A percentile compares a stretch with the other conserved stretches of the same genome.
These are phyloP conservation scores for Cryphonectria nitschkei DNA, from an alignment of 2,329 filamentous ascomycete species.

Conservation along the genomic window DNA sequence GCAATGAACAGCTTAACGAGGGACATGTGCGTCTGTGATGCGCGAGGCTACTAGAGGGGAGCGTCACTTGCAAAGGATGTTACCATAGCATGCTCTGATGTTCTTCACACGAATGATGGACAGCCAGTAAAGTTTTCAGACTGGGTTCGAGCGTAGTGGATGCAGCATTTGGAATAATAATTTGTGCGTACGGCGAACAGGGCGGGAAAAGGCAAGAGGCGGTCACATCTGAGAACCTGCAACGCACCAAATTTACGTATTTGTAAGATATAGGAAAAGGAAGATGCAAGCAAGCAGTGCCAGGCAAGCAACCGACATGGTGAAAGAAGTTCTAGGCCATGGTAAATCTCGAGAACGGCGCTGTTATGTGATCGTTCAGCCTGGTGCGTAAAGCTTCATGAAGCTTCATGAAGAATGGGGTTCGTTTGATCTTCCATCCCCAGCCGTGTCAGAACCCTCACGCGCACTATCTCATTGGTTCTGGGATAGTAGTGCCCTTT, in stretches of 20 bases:
- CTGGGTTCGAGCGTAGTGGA: neutral
- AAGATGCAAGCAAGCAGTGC: neutral
- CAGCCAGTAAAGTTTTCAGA: neutral
- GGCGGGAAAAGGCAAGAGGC: neutral
- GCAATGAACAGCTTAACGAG: neutral
- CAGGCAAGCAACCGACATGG: neutral
- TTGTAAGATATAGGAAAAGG: neutral
- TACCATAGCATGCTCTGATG: neutral
- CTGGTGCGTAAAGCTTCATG: neutral
- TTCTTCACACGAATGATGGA: neutral
- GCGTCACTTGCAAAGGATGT: neutral
- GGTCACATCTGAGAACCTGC: neutral
- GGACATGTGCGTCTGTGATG: neutral
- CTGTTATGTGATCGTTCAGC: neutral
- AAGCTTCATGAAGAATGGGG: neutral
- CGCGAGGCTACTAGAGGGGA: neutral
- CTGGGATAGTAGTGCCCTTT: neutral
- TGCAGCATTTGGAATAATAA: neutral
- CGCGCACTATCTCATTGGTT: conserved; percentile 6
- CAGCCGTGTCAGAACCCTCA: conserved; percentile 14
- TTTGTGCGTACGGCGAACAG: neutral
- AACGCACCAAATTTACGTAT: neutral
- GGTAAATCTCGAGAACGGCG: neutral
- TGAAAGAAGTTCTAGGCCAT: neutral
- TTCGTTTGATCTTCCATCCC: conserved; percentile 26